Percentiles rank a stretch among this genome's conserved stretches.
Conservation (phyloP, 768 basidiomycete genomes). For the Boletus patriciae region DNA sequence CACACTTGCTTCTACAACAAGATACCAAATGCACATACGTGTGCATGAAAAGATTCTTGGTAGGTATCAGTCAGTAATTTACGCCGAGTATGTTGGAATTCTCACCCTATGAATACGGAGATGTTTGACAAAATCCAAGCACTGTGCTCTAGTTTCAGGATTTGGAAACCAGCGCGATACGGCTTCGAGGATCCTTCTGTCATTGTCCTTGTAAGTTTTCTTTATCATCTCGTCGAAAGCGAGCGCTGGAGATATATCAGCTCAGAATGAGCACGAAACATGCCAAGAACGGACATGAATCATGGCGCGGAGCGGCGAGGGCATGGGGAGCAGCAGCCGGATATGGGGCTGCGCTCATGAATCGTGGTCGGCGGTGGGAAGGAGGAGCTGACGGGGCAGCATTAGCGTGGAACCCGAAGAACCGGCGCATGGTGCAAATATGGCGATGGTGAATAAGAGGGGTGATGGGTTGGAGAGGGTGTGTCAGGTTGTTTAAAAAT, state of each 20-base stretch:
- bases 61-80: conserved; percentile 4
- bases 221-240: conserved; percentile 6
- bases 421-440: conserved; percentile 5
- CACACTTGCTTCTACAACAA: conserved; percentile 16
- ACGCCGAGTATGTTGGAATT: background rate
- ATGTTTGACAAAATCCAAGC: conserved; percentile 2
- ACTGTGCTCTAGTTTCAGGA: background rate
- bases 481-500: conserved; percentile 1
- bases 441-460: background rate
- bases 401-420: background rate
- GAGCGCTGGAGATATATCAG: conserved; percentile 9
- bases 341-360: background rate
- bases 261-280: background rate
- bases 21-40: conserved; percentile 22
- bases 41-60: conserved; percentile 27
- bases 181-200: background rate
- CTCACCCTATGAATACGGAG: conserved; percentile 25
- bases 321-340: conserved; percentile 2
- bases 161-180: conserved; percentile 6
- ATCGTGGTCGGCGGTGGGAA: background rate
- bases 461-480: background rate
- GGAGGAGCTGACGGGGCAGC: background rate
- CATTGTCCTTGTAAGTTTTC: background rate
- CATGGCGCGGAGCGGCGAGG: background rate
- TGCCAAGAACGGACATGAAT: conserved; percentile 13